These are phyloP conservation scores for Clitoria ternatea DNA, from an alignment of 306 rosid genomes.

Conservation along the genomic window DNA sequence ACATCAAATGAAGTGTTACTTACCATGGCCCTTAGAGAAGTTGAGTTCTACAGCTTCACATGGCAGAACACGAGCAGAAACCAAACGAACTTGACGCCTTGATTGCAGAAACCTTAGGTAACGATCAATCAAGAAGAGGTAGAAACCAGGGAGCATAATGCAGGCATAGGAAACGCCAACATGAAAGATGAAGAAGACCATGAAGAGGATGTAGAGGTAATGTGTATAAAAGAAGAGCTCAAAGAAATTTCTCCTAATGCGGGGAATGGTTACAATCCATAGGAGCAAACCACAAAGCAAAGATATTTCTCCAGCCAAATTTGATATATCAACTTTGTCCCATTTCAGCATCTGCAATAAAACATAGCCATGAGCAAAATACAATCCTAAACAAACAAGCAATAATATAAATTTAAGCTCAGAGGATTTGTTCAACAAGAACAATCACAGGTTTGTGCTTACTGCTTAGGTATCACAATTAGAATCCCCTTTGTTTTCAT, in stretches of 20 bases:
- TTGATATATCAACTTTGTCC: slow-evolving; percentile 44
- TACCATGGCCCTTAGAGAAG: slow-evolving; percentile 65
- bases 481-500: too few species aligned
- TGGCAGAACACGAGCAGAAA: slow-evolving; percentile 59
- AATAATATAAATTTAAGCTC: not conserved
- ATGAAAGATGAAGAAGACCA: slow-evolving; percentile 69
- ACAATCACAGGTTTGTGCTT: not conserved
- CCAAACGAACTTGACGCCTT: slow-evolving; percentile 30
- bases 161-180: slow-evolving; percentile 46
- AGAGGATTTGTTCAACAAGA: not conserved
- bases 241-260: slow-evolving; percentile 55
- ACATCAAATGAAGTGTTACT: too few species aligned
- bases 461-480: not conserved
- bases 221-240: slow-evolving; percentile 78
- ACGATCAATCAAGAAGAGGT: slow-evolving; percentile 78
- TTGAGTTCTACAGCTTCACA: slow-evolving; percentile 66
- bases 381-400: not conserved
- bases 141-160: slow-evolving; percentile 70
- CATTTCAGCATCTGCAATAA: slow-evolving; percentile 57
- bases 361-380: not conserved
- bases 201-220: slow-evolving; percentile 60
- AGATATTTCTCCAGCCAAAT: slow-evolving; percentile 68
- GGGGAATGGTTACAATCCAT: slow-evolving; percentile 62
- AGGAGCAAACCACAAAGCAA: slow-evolving; percentile 48
- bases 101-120: slow-evolving; percentile 67